phyloP scores from a whole-genome alignment of 768 basidiomycete species.

The Infundibulicybe gibba region DNA sequence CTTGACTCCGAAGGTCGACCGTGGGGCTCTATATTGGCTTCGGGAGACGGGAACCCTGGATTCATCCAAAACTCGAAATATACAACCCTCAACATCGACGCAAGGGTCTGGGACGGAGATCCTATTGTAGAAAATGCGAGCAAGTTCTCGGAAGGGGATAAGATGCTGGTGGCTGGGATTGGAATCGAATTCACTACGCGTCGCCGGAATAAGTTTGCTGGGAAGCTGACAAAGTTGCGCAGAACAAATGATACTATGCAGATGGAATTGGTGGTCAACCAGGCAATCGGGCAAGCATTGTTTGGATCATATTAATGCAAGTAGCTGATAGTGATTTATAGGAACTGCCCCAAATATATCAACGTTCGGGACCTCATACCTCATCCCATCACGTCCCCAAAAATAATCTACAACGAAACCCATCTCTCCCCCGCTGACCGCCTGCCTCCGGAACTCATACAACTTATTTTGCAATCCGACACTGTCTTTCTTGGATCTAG shows the following conservation, averaged over 20 bases:
- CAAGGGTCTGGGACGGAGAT: slow-evolving; percentile 28
- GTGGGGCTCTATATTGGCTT: slow-evolving; percentile 27
- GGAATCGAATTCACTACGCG: slow-evolving; percentile 44
- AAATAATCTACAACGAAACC: slow-evolving; percentile 21
- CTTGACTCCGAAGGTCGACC: slow-evolving; percentile 24
- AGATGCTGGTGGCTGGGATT: slow-evolving; percentile 37
- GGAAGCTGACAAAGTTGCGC: slow-evolving; percentile 20
- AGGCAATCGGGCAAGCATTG: slow-evolving; percentile 7
- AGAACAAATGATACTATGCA: slow-evolving; percentile 22
- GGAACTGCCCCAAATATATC: slow-evolving; percentile 57
- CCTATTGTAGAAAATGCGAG: slow-evolving; percentile 28
- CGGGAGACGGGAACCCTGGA: slow-evolving; percentile 16
- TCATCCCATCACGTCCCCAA: slow-evolving; percentile 26
- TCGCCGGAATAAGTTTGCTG: slow-evolving; percentile 47
- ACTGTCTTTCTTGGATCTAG: slow-evolving; percentile 39
- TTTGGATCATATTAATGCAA: background rate
- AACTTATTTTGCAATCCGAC: slow-evolving; percentile 35
- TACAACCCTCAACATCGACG: slow-evolving; percentile 13
- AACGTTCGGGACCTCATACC: slow-evolving; percentile 39
- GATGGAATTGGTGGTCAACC: slow-evolving; percentile 45
- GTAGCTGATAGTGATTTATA: slow-evolving; percentile 9
- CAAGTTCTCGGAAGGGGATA: slow-evolving; percentile 3
- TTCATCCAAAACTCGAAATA: slow-evolving; percentile 23
- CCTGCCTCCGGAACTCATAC: slow-evolving; percentile 35
- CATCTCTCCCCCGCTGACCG: slow-evolving; percentile 23